These are phyloP conservation scores for Malbranchea cinnamomea DNA, from an alignment of 2,329 filamentous ascomycete species.

Conservation along the genomic window DNA sequence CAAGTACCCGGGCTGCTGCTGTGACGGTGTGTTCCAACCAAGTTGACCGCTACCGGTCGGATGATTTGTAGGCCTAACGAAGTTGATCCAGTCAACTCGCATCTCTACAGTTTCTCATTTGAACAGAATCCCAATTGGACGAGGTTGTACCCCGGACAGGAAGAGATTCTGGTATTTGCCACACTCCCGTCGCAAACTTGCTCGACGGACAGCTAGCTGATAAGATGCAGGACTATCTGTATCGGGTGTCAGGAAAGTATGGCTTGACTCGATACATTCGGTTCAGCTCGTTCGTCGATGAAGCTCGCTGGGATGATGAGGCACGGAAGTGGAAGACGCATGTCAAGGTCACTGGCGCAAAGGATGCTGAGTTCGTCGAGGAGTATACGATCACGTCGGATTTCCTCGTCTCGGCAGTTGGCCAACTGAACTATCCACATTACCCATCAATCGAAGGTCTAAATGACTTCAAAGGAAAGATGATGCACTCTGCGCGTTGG, in stretches of 20 bases:
- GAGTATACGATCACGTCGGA: constrained; percentile 40
- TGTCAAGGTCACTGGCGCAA: constrained; percentile 35
- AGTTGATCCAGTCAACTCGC: constrained; percentile 37
- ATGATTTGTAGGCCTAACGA: too few relatives aligned
- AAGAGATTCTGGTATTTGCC: constrained; percentile 41
- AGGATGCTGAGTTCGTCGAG: constrained; percentile 39
- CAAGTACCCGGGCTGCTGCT: constrained; percentile 42
- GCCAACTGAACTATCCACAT: constrained; percentile 41
- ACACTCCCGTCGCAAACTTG: not conserved
- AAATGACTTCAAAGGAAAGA: constrained; percentile 35
- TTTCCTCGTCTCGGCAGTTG: constrained; percentile 43
- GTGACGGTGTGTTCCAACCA: constrained; percentile 26
- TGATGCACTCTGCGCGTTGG: constrained; percentile 45
- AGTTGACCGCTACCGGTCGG: too few relatives aligned
- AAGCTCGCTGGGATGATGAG: constrained; percentile 39
- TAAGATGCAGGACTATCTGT: constrained; percentile 32
- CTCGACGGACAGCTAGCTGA: not conserved
- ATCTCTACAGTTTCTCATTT: constrained; percentile 46
- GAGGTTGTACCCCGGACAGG: constrained; percentile 43
- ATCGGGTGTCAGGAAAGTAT: constrained; percentile 38
- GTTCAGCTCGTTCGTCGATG: constrained; percentile 40
- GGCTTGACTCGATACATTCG: constrained; percentile 41
- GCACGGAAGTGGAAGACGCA: constrained; percentile 36
- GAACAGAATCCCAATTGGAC: constrained; percentile 45
- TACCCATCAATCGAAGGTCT: constrained; percentile 36